Conservation (phyloP, 2,329 filamentous ascomycete species). For the Cladosporium sp. region DNA sequence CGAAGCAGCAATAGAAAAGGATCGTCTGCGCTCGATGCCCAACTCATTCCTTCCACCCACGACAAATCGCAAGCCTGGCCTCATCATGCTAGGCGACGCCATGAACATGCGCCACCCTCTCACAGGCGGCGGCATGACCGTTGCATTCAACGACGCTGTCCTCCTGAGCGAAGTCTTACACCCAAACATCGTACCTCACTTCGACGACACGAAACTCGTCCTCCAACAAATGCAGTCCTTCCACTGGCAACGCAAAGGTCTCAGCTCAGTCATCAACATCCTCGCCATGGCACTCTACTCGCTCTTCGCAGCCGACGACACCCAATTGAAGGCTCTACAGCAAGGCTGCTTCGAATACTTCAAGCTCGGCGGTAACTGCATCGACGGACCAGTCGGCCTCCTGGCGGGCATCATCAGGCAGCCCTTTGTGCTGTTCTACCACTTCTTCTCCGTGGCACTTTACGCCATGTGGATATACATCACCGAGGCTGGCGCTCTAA, state of each 20-base stretch:
- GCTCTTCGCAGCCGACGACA: conserved; percentile 81
- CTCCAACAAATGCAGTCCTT: conserved; percentile 65
- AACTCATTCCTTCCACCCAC: conserved; percentile 87
- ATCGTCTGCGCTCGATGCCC: conserved; percentile 84
- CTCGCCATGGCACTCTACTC: conserved; percentile 91
- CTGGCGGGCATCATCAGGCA: conserved; percentile 75
- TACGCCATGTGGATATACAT: conserved; percentile 73
- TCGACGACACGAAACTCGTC: conserved; percentile 64
- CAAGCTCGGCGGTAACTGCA: conserved; percentile 63
- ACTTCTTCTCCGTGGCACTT: conserved; percentile 93
- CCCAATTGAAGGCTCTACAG: conserved; percentile 73
- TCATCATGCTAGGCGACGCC: conserved; percentile 85
- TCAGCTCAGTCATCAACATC: conserved; percentile 90
- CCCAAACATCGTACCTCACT: conserved; percentile 61
- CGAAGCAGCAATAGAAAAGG: conserved; percentile 66
- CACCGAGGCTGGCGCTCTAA: conserved; percentile 40
- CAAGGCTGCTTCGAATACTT: conserved; percentile 93
- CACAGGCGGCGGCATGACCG: conserved; percentile 96
- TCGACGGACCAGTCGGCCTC: conserved; percentile 74
- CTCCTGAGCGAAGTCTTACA: conserved; percentile 69
- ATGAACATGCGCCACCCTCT: conserved; percentile 99
- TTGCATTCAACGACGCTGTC: conserved; percentile 88
- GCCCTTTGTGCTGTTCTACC: conserved; percentile 74
- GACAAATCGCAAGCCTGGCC: conserved; percentile 64
- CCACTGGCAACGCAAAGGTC: conserved; percentile 80